A percentile compares a stretch with the other conserved stretches of the same genome.
These are phyloP conservation scores for Malassezia pachydermatis DNA, from an alignment of 1,284 basidiomycete species.

Conservation along the genomic window DNA sequence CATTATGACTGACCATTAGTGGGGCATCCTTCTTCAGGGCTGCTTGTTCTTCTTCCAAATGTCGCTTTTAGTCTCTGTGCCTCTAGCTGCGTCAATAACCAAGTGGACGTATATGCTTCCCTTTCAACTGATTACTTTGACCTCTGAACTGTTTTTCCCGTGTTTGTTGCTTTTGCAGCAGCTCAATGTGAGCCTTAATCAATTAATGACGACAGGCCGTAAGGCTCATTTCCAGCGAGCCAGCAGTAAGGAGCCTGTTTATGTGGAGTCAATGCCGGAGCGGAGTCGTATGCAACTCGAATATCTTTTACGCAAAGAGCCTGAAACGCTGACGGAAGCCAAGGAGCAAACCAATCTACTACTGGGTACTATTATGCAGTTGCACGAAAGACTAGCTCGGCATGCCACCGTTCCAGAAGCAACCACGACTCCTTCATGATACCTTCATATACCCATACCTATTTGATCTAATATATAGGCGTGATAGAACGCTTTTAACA, in stretches of 20 bases:
- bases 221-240: conserved; percentile 2
- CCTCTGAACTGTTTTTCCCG: neutral
- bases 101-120: no score
- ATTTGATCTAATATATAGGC: neutral
- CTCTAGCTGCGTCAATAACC: no score
- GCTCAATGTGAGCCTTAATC: neutral
- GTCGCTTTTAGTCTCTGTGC: neutral
- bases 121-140: neutral
- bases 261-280: neutral
- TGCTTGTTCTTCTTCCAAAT: neutral
- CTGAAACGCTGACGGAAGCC: conserved; percentile 9
- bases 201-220: neutral
- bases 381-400: conserved; percentile 6
- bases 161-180: conserved; percentile 5
- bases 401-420: neutral
- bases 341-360: conserved; percentile 7
- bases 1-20: neutral
- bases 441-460: neutral
- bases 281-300: neutral
- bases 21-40: conserved; percentile 7
- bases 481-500: no score
- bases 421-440: neutral
- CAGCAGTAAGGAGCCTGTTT: neutral
- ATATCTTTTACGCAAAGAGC: conserved; percentile 2
- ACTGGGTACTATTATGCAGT: neutral